Evolutionary conservation across 1,139 yeast species (phyloP).

Genomic region (Cylindricascospora bacillispora): DNA sequence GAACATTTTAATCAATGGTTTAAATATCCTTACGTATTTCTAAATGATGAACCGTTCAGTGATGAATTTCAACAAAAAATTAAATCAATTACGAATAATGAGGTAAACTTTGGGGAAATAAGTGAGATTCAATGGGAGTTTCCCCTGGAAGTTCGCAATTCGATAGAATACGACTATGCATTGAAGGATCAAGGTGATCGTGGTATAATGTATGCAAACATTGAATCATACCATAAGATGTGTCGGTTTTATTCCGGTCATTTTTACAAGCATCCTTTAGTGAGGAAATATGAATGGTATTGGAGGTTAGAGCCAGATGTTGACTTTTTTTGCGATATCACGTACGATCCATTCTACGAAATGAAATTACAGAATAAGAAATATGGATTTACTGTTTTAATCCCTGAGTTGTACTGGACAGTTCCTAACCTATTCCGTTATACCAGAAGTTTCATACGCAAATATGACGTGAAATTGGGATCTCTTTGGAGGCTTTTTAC

Average conservation of each 20-base stretch:
- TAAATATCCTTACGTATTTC: conserved; percentile 75
- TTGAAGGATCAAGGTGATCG: conserved; percentile 60
- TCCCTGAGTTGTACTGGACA: conserved; percentile 63
- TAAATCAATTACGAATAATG: conserved; percentile 36
- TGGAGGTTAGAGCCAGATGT: conserved; percentile 94
- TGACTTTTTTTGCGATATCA: conserved; percentile 74
- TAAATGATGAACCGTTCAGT: conserved; percentile 66
- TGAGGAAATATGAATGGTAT: conserved; percentile 65
- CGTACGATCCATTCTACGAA: conserved; percentile 78
- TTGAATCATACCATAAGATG: conserved; percentile 59
- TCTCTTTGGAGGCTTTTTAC: conserved; percentile 47
- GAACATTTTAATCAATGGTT: conserved; percentile 80
- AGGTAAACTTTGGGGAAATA: conserved; percentile 18
- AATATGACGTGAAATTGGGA: conserved; percentile 35
- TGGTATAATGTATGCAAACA: conserved; percentile 66
- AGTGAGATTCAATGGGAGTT: conserved; percentile 23
- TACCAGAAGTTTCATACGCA: conserved; percentile 48
- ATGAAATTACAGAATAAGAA: conserved; percentile 59
- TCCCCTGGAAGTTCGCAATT: conserved; percentile 14
- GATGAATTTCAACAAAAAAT: conserved; percentile 46
- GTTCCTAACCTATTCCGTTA: conserved; percentile 68
- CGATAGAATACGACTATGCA: conserved; percentile 35
- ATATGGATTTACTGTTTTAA: conserved; percentile 71
- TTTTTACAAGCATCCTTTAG: conserved; percentile 62
- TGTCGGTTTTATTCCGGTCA: conserved; percentile 66